phyloP scores from a whole-genome alignment of 352 stramenopile species.

The Globisporangium emineosum region DNA sequence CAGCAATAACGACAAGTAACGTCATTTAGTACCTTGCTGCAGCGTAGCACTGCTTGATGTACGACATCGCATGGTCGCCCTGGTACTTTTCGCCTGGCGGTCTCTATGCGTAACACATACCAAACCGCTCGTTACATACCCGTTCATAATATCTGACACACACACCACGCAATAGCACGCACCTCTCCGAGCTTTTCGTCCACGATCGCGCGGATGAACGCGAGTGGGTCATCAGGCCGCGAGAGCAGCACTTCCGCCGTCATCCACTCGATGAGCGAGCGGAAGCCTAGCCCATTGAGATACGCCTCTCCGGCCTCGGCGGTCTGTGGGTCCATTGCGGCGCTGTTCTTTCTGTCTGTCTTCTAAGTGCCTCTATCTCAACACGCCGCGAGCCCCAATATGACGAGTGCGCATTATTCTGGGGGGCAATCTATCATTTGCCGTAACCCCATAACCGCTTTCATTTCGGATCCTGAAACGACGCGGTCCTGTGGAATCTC shows the following conservation, averaged over 20 bases:
- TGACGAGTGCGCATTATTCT: too few species aligned
- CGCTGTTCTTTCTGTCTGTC: too few species aligned
- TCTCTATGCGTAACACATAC: slow-evolving; percentile 19
- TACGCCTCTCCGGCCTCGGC: slow-evolving; percentile 82
- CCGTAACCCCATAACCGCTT: slow-evolving; percentile 1
- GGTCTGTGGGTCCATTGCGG: slow-evolving; percentile 63
- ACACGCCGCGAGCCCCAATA: background rate
- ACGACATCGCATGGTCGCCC: slow-evolving; percentile 70
- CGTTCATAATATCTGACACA: background rate
- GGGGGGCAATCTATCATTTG: too few species aligned
- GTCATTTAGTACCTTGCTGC: slow-evolving; percentile 83
- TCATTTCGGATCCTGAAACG: slow-evolving; percentile 2
- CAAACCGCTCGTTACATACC: background rate
- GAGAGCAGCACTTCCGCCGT: slow-evolving; percentile 85
- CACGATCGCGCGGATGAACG: slow-evolving; percentile 73
- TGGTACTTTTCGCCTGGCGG: slow-evolving; percentile 66
- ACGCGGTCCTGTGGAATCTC: background rate
- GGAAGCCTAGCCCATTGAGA: slow-evolving; percentile 86
- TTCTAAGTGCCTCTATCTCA: background rate
- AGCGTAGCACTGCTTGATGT: slow-evolving; percentile 88
- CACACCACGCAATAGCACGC: background rate
- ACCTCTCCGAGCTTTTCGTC: slow-evolving; percentile 85
- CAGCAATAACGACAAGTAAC: too few species aligned
- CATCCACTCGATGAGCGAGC: slow-evolving; percentile 90
- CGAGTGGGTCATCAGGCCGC: slow-evolving; percentile 83